phyloP scores from a whole-genome alignment of 1,139 yeast genomes.

The Candida tunisiensis region DNA sequence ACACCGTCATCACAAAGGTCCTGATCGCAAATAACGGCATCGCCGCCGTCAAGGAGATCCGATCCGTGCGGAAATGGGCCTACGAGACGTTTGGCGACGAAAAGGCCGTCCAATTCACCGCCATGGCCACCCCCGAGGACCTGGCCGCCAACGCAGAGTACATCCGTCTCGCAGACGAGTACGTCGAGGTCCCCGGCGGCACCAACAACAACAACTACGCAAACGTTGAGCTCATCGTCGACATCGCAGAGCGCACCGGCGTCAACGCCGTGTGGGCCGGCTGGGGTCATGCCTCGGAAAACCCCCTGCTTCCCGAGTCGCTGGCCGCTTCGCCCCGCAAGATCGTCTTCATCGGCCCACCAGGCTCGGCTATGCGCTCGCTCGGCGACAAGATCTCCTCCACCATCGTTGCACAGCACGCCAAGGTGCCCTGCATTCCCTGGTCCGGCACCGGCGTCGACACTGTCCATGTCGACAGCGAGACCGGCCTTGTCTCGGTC shows the following conservation, averaged over 20 bases:
- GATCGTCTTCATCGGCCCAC: slow-evolving; percentile 92
- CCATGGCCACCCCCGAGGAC: slow-evolving; percentile 99
- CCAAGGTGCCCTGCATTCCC: slow-evolving; percentile 94
- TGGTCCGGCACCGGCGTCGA: slow-evolving; percentile 99
- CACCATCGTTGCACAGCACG: slow-evolving; percentile 97
- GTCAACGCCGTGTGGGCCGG: slow-evolving; percentile 99
- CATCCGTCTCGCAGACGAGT: slow-evolving; percentile 98
- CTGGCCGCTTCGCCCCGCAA: slow-evolving; percentile 81
- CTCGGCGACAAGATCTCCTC: slow-evolving; percentile 95
- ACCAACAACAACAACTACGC: slow-evolving; percentile 97
- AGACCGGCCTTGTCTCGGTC: slow-evolving; percentile 74
- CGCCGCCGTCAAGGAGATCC: slow-evolving; percentile 96
- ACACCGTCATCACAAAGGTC: slow-evolving; percentile 71
- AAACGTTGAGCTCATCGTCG: slow-evolving; percentile 92
- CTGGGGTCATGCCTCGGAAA: slow-evolving; percentile 99
- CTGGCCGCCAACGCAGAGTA: slow-evolving; percentile 93
- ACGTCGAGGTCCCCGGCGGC: slow-evolving; percentile 97
- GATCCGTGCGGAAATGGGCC: slow-evolving; percentile 97
- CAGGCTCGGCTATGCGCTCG: slow-evolving; percentile 98
- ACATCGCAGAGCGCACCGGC: slow-evolving; percentile 88
- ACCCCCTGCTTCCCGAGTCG: slow-evolving; percentile 84
- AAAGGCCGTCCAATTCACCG: slow-evolving; percentile 83
- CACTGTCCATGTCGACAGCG: slow-evolving; percentile 49
- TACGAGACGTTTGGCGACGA: slow-evolving; percentile 96
- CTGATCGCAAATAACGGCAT: slow-evolving; percentile 97